phyloP scores from a whole-genome alignment of 2,329 filamentous ascomycete genomes.

The Phyllosticta ampelicida region DNA sequence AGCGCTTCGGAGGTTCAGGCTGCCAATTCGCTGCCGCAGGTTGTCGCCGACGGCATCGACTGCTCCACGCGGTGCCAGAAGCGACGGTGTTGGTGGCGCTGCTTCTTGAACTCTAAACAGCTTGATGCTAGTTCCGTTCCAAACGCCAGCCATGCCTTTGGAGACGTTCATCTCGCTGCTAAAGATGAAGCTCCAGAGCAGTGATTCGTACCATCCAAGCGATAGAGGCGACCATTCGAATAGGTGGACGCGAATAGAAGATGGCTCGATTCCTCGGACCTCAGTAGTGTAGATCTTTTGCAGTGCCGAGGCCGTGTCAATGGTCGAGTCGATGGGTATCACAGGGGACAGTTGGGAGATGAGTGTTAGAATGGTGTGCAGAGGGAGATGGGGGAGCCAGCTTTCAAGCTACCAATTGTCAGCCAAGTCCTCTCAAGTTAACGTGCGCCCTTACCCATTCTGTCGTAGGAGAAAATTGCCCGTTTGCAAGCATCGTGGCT shows the following conservation, averaged over 20 bases:
- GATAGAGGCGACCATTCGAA: slow-evolving; percentile 91
- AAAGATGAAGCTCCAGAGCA: slow-evolving; percentile 91
- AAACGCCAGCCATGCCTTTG: slow-evolving; percentile 80
- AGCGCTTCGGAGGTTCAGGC: slow-evolving; percentile 53
- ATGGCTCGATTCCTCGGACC: slow-evolving; percentile 63
- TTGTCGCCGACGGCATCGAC: slow-evolving; percentile 90
- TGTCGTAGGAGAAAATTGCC: slow-evolving; percentile 65
- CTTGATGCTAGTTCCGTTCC: slow-evolving; percentile 82
- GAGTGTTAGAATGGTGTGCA: slow-evolving; percentile 74
- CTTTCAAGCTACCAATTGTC: slow-evolving; percentile 58
- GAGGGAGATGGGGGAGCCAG: slow-evolving; percentile 83
- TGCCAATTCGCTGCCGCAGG: slow-evolving; percentile 75
- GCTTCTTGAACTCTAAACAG: slow-evolving; percentile 86
- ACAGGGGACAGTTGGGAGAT: slow-evolving; percentile 51
- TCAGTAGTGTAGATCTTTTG: slow-evolving; percentile 48
- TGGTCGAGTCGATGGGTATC: slow-evolving; percentile 37
- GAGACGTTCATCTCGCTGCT: slow-evolving; percentile 78
- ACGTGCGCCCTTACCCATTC: slow-evolving; percentile 48
- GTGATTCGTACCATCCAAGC: slow-evolving; percentile 89
- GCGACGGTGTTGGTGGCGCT: slow-evolving; percentile 63
- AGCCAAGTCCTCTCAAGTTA: slow-evolving; percentile 11
- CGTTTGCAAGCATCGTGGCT: slow-evolving; percentile 44
- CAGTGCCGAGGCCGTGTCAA: slow-evolving; percentile 29
- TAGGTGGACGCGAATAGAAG: slow-evolving; percentile 66
- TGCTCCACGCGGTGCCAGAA: slow-evolving; percentile 77